A percentile compares a stretch with the other conserved stretches of the same genome.
Evolutionary conservation across 2,329 filamentous ascomycete species (phyloP).

Genomic region (Aspergillus tubingensis): DNA sequence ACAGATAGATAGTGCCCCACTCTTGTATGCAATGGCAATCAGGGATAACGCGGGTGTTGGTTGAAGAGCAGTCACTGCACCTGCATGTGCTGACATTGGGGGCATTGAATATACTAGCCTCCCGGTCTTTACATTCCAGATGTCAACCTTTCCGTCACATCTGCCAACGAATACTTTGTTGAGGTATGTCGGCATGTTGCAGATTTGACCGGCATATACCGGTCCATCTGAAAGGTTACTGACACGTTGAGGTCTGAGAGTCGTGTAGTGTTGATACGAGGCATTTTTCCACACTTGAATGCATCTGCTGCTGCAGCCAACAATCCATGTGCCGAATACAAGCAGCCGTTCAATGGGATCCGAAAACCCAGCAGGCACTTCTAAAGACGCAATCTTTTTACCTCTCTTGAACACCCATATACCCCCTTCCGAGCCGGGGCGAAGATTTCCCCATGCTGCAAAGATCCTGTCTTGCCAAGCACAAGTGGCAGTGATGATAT

Average conservation of each 20-base stretch:
- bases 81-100: conserved; percentile 70
- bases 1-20: conserved; percentile 75
- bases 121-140: conserved; percentile 93
- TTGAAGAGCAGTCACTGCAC: conserved; percentile 82
- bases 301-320: conserved; percentile 72
- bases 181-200: conserved; percentile 88
- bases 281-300: conserved; percentile 88
- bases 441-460: conserved; percentile 78
- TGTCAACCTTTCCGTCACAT: conserved; percentile 85
- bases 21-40: conserved; percentile 82
- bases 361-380: conserved; percentile 61
- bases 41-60: conserved; percentile 81
- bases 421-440: conserved; percentile 54
- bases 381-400: conserved; percentile 76
- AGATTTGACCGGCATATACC: conserved; percentile 74
- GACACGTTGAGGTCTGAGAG: conserved; percentile 63
- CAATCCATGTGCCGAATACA: conserved; percentile 87
- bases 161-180: conserved; percentile 95
- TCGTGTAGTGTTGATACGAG: conserved; percentile 87
- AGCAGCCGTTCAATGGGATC: conserved; percentile 76
- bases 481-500: conserved; percentile 78
- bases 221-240: conserved; percentile 60
- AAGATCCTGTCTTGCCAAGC: conserved; percentile 86
- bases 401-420: conserved; percentile 92
- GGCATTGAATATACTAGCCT: conserved; percentile 90